Base-by-base conservation (phyloP, 2,329 filamentous ascomycete species). In the Talaromyces funiculosus region DNA sequence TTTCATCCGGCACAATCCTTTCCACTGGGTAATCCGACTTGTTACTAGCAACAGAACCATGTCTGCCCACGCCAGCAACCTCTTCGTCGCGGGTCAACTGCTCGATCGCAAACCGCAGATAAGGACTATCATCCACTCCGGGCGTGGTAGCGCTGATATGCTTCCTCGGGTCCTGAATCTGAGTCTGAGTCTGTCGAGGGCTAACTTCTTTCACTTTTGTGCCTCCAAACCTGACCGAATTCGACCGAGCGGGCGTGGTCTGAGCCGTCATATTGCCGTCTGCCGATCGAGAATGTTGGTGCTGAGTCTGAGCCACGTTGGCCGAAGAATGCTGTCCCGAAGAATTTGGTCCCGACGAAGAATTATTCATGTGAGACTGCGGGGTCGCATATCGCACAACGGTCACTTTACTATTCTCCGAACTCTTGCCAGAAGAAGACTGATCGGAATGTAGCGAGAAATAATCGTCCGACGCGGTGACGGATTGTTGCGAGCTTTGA, bases 21-120 rank as follows among this genome's bases (percentile, higher is more conserved):
- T 84, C 79, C 16, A 79, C 76, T 2, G 81, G 79, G 63, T 83
- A 83, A 43, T 80, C 77, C 16, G 67, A 65, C 35, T 14, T 37
- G 31, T 33, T 51, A n/a, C 68, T 72, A 0, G 65, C 64, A 63
- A 75, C 64, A 53, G 81, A 79, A 58, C 81, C 73, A 57, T 84
- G 80, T 65, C 82, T 76, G 59, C 80, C 77, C 59, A 81, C 78
- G 9, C 82, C 81, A 61, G 79, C 76, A 5, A 86, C 80, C 62
- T 90, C 86, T 61, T 87, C 87, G 68, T 89, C 85, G 53, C 88
- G 82, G 5, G 91, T 95, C 66, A 97, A 79, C 64, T 93, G 90
- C 64, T 96, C 90, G 64, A 97, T 85, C 42, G 93, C 92, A 72
- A 94, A 95, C 64, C 89, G 89, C 64, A 97, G 90, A 73, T 92